Conservation (phyloP, 208 protist genomes). For the Leishmania turanica region DNA sequence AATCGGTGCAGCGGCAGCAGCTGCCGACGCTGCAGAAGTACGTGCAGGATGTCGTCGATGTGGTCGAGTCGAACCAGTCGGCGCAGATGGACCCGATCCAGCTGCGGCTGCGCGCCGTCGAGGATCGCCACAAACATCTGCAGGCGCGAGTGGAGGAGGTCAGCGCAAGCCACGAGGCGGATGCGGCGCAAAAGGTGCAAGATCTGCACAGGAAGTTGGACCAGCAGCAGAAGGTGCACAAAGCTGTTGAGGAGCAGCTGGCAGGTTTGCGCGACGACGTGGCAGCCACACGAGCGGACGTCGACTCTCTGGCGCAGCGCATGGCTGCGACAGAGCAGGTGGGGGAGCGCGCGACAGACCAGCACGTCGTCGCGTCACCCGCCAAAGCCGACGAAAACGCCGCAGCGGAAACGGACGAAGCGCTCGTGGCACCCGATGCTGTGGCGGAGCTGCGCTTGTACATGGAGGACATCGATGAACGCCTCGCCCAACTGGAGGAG, state of each 20-base stretch:
- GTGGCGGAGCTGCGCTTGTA: constrained; percentile 10
- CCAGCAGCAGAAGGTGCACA: constrained; percentile 6
- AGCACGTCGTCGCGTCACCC: not conserved
- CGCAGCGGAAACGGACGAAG: not conserved
- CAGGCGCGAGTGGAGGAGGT: constrained; percentile 17
- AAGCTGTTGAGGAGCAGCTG: constrained; percentile 8
- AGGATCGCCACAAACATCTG: constrained; percentile 21
- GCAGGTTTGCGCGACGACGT: constrained; percentile 3
- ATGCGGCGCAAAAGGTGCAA: not conserved
- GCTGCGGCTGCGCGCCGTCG: constrained; percentile 22
- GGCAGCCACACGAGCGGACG: not conserved
- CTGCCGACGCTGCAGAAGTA: constrained; percentile 31
- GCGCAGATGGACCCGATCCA: constrained; percentile 21
- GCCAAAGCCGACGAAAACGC: not conserved
- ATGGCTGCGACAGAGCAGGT: constrained; percentile 9
- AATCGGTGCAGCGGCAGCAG: constrained; percentile 33
- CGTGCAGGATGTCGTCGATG: constrained; percentile 26
- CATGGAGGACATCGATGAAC: constrained; percentile 15
- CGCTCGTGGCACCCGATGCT: not conserved
- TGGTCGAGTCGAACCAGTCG: constrained; percentile 25
- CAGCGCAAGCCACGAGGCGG: constrained; percentile 6
- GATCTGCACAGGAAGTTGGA: constrained; percentile 4
- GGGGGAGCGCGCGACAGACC: not conserved
- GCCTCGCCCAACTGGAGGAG: constrained; percentile 24
- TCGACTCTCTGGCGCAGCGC: constrained; percentile 4